Evolutionary conservation across 768 basidiomycete genomes (phyloP).

Genomic region (Macrolepiota albuminosa): DNA sequence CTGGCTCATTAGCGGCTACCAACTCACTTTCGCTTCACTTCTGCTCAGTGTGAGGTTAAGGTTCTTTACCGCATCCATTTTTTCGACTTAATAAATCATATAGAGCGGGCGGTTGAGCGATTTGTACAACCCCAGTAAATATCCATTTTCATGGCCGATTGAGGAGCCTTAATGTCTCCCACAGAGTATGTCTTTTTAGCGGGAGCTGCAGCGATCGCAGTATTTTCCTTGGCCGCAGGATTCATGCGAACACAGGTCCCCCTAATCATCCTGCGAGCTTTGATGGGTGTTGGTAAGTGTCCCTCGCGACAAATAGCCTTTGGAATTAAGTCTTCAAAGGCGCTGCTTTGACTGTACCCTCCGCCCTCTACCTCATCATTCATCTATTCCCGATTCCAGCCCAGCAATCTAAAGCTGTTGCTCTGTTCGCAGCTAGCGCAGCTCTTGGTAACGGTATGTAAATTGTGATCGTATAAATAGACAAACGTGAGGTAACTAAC

Average conservation of each 20-base stretch:
- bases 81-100: background rate
- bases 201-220: background rate
- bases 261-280: background rate
- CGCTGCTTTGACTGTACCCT: background rate
- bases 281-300: background rate
- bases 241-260: background rate
- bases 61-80: background rate
- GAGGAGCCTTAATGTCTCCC: background rate
- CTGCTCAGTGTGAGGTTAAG: background rate
- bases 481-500: background rate
- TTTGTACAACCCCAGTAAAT: background rate
- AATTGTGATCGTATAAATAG: background rate
- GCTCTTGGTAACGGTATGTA: background rate
- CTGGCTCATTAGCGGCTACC: background rate
- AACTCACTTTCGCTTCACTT: background rate
- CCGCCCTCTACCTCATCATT: background rate
- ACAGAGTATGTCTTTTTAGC: background rate
- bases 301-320: background rate
- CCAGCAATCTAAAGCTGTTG: background rate
- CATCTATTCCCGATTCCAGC: background rate
- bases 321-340: background rate
- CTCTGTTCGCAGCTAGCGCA: background rate
- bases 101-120: background rate
- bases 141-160: background rate
- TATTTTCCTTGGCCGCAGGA: background rate